Evolutionary conservation across 2,329 filamentous ascomycete species (phyloP).

Genomic region (Knufia fluminis): DNA sequence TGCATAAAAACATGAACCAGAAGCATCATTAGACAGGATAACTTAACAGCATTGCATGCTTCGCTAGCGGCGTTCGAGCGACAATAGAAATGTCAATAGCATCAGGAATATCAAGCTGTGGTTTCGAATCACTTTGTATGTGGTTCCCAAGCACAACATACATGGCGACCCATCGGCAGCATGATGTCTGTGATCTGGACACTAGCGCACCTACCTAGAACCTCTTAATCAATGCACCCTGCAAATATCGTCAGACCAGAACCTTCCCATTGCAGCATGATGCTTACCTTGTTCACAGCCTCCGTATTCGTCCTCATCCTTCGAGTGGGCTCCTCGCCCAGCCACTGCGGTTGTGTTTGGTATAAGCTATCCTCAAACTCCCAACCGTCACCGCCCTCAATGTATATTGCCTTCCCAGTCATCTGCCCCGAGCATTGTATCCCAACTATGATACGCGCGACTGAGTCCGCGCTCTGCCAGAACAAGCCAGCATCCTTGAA

Average conservation of each 20-base stretch:
- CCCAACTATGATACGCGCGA: slow-evolving; percentile 31
- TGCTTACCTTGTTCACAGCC: background rate
- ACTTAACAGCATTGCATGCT: too few species aligned
- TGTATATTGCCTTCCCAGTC: slow-evolving; percentile 34
- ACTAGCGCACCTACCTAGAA: background rate
- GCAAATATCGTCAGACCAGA: background rate
- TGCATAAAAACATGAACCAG: too few species aligned
- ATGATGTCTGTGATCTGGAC: too few species aligned
- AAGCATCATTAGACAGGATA: too few species aligned
- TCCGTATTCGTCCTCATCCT: slow-evolving; percentile 3
- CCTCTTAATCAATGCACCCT: background rate
- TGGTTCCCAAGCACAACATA: too few species aligned
- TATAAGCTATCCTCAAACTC: slow-evolving; percentile 35
- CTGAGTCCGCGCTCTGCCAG: slow-evolving; percentile 30
- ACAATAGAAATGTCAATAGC: too few species aligned
- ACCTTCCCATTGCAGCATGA: background rate
- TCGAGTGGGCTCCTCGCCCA: slow-evolving; percentile 29
- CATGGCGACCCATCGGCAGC: too few species aligned
- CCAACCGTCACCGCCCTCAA: slow-evolving; percentile 37
- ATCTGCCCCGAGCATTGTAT: slow-evolving; percentile 27
- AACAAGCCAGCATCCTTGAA: slow-evolving; percentile 33
- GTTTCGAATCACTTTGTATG: too few species aligned
- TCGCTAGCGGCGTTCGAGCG: too few species aligned
- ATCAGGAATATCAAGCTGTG: too few species aligned
- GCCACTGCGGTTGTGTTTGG: slow-evolving; percentile 33